A percentile compares a stretch with the other conserved stretches of the same genome.
Conservation (phyloP, 2,329 filamentous ascomycete genomes). For the Byssoonygena ceratinophila region DNA sequence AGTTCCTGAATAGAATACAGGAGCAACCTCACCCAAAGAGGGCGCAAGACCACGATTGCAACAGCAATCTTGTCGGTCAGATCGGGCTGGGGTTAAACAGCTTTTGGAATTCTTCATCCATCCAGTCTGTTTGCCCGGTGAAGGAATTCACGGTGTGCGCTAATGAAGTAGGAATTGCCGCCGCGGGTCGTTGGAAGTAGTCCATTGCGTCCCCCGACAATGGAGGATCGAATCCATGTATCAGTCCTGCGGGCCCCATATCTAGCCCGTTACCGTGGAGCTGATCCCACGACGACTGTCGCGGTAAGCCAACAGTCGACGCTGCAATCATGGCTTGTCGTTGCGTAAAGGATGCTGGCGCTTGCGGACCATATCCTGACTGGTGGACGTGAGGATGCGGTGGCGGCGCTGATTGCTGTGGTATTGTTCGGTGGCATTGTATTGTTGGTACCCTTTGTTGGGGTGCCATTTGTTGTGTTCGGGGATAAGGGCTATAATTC, state of each 20-base stretch:
- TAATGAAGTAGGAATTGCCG: neutral
- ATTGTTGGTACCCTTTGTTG: constrained; percentile 10
- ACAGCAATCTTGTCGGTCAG: neutral
- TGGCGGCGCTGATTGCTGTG: neutral
- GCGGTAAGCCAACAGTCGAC: neutral
- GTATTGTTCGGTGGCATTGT: neutral
- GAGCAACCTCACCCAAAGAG: neutral
- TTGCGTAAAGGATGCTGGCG: neutral
- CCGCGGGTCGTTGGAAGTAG: constrained; percentile 1
- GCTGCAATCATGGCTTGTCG: neutral
- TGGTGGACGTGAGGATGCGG: neutral
- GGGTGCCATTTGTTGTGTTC: constrained; percentile 20
- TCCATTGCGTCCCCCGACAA: neutral
- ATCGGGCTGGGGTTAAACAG: constrained; percentile 32
- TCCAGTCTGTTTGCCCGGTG: constrained; percentile 15
- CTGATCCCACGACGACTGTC: neutral
- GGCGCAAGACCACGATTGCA: neutral
- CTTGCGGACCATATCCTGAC: neutral
- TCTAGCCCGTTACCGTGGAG: neutral
- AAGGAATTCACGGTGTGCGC: neutral
- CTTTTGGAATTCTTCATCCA: constrained; percentile 34
- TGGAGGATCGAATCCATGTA: neutral
- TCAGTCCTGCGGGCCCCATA: neutral
- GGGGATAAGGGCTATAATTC: constrained; percentile 29
- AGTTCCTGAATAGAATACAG: neutral